Base-by-base conservation (phyloP, 2,329 filamentous ascomycete genomes). In the Aspergillus pseudoglaucus region DNA sequence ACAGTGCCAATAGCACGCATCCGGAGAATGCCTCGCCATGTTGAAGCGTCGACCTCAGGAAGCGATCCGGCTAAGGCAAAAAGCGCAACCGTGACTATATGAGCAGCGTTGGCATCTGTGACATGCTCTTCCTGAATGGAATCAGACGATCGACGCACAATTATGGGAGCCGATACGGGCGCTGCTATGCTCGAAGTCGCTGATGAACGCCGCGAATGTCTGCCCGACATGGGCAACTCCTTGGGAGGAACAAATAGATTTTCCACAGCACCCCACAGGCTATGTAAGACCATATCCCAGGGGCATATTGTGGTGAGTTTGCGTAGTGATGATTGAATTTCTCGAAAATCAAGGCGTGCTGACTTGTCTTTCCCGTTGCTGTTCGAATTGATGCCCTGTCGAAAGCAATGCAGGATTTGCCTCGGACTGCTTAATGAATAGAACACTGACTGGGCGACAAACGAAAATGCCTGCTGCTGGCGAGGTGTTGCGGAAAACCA, bases 401-500 rank as follows among this genome's bases (percentile, higher is more conserved):
- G 58, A 56, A 75, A 74, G 7, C 72, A 74, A 35, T 52, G 59
- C 4, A 74, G 45, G 8, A 75, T 62, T 41, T 71, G 66, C 25
- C 55, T 62, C 18, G 68, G 63, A 45, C 59, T 67, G 51, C 72
- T 67, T 40, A 76, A 51, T 12, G 70, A 63, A 50, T 69, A 75
- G 48, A 67, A 70, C 1, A 74, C 61, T 46, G 71, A 74, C 50
- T 75, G 73, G 6, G 65, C 61, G 44, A 74, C 50, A 50, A 74
- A 75, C 4, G 67, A 59, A 44, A 69, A 71, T 14, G 58, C 62
- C 39, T 65, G 54, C 15, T 65, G 65, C 48, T 72, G 69, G 4
- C 58, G 57, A 35, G 51, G 47, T n/a, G 67, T 67, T 40, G 69
- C 66, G 55, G 62, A 66, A 39, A 53, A 57, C 66, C 67, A 70